Conservation (phyloP, 768 basidiomycete species). For the Boletus insuetus region DNA sequence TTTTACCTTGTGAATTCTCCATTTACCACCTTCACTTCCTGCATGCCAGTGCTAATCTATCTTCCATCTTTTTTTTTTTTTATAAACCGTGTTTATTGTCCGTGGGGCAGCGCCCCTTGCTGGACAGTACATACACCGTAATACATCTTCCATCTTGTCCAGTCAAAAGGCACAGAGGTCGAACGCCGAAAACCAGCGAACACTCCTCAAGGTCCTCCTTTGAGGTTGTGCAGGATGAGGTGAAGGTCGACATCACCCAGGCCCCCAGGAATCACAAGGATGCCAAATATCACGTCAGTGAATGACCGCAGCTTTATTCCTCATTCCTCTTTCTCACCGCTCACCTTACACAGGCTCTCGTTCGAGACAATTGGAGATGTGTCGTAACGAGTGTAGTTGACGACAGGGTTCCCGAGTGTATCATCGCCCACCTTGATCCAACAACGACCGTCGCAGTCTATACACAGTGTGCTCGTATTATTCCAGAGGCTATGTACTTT, state of each 20-base stretch:
- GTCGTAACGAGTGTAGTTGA: constrained; percentile 31
- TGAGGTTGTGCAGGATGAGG: not conserved
- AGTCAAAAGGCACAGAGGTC: constrained; percentile 16
- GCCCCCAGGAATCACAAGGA: constrained; percentile 1
- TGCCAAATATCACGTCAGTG: constrained; percentile 3
- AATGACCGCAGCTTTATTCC: not conserved
- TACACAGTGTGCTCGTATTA: constrained; percentile 3
- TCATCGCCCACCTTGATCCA: not conserved
- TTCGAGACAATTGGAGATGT: constrained; percentile 37
- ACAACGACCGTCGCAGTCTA: not conserved
- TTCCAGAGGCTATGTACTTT: constrained; percentile 4
- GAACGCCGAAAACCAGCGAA: constrained; percentile 19
- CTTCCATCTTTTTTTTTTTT: too few species aligned
- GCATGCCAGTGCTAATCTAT: not conserved
- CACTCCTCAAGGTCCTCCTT: constrained; percentile 19
- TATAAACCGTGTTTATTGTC: too few species aligned
- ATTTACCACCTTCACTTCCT: not conserved
- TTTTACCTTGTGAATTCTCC: constrained; percentile 4
- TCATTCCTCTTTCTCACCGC: not conserved
- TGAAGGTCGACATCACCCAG: not conserved
- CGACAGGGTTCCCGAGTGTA: not conserved
- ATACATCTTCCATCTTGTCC: not conserved
- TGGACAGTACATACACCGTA: too few species aligned
- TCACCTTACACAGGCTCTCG: constrained; percentile 28
- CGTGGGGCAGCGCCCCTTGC: too few species aligned